Evolutionary conservation across 805 yeast species (phyloP), one percentile per base, ranked within the genome.

Genomic region (Candida michaelii): DNA sequence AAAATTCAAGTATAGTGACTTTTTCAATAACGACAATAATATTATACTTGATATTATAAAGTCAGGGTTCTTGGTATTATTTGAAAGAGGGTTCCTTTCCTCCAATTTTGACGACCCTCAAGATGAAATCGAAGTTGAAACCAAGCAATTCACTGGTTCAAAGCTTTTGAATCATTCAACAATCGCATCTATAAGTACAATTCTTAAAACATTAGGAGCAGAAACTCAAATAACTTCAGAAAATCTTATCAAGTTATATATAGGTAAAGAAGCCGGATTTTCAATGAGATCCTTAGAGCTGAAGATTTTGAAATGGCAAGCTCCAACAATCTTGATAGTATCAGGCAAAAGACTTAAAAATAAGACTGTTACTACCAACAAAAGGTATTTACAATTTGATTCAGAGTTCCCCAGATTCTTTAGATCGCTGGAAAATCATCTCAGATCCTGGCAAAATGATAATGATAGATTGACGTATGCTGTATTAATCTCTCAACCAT

Each of bases 211-310:
- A 13, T 16, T 51, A 1, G 50, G 52, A 5, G 47, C 58, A 1
- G 67, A 68, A 1, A 54, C 60, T 1, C 73, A 66, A 21, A 49
- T 77, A 3, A 63, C 79, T 0, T 66, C 65, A 16, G 64, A 76
- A 3, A 73, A 76, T 32, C 55, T 85, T 40, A 69, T 79, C 33
- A 80, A 79, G 51, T 71, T 90, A 9, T 90, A 83, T 53, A 69
- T 74, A 7, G 97, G 95, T 0, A 66, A 88, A 8, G 83, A 79
- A 36, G 71, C 81, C 2, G 98, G 98, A 1, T 91, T 86, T 58
- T 87, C 96, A 0, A 87, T 90, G 76, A 67, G 95, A 23, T 84
- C 96, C 0, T 75, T 91, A 44, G 96, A 90, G 62, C 76, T 83
- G 43, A 87, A 83, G 48, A 85, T 84, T 0, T 80, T 88, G 68